A percentile compares a stretch with the other conserved stretches of the same genome.
These are phyloP conservation scores for Tetratostichococcus sp. DNA, from an alignment of 139 green algal species.

Conservation along the genomic window DNA sequence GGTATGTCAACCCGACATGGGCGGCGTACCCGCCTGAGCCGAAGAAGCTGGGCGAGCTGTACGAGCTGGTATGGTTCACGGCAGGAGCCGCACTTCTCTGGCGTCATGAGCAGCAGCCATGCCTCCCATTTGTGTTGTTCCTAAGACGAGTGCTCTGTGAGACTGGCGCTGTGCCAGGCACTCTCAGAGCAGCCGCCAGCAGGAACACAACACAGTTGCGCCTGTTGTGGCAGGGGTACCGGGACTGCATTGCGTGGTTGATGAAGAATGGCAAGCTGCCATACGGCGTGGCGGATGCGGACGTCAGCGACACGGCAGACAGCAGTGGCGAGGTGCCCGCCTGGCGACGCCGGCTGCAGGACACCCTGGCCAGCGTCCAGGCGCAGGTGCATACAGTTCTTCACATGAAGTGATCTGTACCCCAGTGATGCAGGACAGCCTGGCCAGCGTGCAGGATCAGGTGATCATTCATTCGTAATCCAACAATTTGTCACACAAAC, in stretches of 20 bases:
- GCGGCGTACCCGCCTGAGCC: constrained; percentile 5
- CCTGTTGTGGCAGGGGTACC: background rate
- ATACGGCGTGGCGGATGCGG: background rate
- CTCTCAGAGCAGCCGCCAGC: too few species aligned
- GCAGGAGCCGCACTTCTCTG: background rate
- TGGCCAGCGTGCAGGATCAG: too few species aligned
- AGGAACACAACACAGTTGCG: too few species aligned
- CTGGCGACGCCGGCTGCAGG: background rate
- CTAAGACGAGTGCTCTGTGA: background rate
- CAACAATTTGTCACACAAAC: too few species aligned
- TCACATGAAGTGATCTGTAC: too few species aligned
- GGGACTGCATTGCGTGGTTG: background rate
- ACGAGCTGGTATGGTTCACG: constrained; percentile 3
- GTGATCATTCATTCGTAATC: too few species aligned
- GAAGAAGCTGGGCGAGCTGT: constrained; percentile 2
- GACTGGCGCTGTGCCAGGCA: too few species aligned
- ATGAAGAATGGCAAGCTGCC: background rate
- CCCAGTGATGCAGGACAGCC: too few species aligned
- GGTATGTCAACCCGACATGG: constrained; percentile 7
- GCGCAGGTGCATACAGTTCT: background rate
- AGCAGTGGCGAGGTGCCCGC: background rate
- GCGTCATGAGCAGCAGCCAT: background rate
- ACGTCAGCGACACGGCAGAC: background rate
- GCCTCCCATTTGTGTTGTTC: background rate
- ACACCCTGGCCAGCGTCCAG: background rate